Evolutionary conservation across 768 basidiomycete genomes (phyloP), one percentile per base, ranked within the genome.

Genomic region (Suillus hirtellus): DNA sequence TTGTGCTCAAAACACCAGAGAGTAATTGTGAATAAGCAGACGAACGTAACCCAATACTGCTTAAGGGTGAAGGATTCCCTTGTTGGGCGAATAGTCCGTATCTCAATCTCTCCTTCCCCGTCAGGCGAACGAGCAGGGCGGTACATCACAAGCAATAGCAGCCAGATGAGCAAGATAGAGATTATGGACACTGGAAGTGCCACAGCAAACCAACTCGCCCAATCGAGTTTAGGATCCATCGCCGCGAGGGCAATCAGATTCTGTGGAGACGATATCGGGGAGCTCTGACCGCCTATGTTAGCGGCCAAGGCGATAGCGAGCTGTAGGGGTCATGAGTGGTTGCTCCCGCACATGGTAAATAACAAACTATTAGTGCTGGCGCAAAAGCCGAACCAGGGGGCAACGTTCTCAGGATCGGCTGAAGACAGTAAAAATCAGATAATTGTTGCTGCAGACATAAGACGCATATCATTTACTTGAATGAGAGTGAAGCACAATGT

Each of bases 241-340:
- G 79, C 84, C n/a, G 83, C 77, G 8, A 98, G 78, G 4, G 96
- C 95, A 65, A 99, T 98, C 35, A 99, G 84, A 73, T 99, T 99
- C 76, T 99, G 96, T 1, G 96, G 96, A 0, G 96, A 98, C 2
- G 96, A 98, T 63, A 99, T 99, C 2, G 96, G 96, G 0, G 96
- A 98, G 58, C 90, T 92, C 76, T 98, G 96, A 0, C 97, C 97
- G 14, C 97, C 97, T 64, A 99, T 95, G 72, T 99, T 99, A 21
- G 96, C 95, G 0, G 96, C 95, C n/a, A 99, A 84, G 1, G 97
- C 96, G 67, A 99, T 99, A 9, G 91, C 96, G 60, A 99, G 84
- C 95, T 97, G 65, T 5, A 44, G 21, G 15, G 21, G 8, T 31
- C 12, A 34, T 71, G 54, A 68, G 58, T 37, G n/a, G 31, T 11